Evolutionary conservation across 495 filamentous ascomycete genomes (phyloP), one percentile per base, ranked within the genome.

Genomic region (Lasiosphaeris hirsuta): DNA sequence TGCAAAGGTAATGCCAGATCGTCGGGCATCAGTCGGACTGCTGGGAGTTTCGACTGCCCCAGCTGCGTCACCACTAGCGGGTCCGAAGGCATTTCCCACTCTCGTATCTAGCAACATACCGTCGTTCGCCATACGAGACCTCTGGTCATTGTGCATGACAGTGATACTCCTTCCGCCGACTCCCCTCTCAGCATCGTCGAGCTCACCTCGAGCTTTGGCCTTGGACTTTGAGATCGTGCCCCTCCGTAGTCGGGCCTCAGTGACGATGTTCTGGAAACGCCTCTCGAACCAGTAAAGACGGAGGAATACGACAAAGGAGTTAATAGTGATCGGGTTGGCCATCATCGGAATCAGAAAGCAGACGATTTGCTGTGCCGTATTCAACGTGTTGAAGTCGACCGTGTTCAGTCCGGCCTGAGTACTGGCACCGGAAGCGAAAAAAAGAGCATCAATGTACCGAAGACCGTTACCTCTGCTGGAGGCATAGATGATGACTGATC

Each of bases 261-360:
- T 79, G 33, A 86, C 92, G 46, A 97, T 78, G 36, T 72, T 65
- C 57, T 69, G 66, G 63, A 98, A 96, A 3, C 91, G 83, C 67
- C 92, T 96, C 73, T 97, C 92, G 64, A 98, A 98, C 93, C 92
- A 97, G 72, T 96, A 96, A 4, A 97, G 75, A 2, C 94, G 88
- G 17, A 97, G 76, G 63, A 95, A 95, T 0, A 97, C 93, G 33
- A 97, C 88, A 34, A 83, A 86, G 7, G 86, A 80, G 68, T 96
- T 84, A 71, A 98, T 93, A 54, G 89, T 88, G 58, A 98, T 96
- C 3, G 94, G 94, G 43, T 91, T 98, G 35, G 87, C 83, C 18
- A 92, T 60, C 78, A 90, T 84, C 1, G 87, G 72, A 17, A 89
- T 72, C 35, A 89, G 63, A 54, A 87, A 92, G n/a, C 93, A 65